Conservation (phyloP, 169 alveolate genomes). For the Eimeria acervulina region DNA sequence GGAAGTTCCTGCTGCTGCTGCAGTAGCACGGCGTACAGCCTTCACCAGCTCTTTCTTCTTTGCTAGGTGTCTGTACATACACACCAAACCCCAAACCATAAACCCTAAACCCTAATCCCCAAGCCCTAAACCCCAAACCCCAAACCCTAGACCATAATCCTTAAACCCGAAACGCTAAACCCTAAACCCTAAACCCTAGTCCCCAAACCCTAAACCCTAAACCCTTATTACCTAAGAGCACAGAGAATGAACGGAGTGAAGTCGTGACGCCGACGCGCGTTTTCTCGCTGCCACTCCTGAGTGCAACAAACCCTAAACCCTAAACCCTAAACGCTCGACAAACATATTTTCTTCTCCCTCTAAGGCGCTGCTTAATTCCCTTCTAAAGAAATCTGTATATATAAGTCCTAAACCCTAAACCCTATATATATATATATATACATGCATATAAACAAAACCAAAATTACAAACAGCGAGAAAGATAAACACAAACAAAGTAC, state of each 20-base stretch:
- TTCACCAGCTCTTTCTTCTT: conserved; percentile 36
- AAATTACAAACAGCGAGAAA: no score
- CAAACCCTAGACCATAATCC: no score
- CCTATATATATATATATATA: no score
- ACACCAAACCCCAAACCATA: neutral
- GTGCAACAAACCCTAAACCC: neutral
- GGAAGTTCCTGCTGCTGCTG: neutral
- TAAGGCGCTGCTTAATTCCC: no score
- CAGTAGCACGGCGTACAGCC: conserved; percentile 27
- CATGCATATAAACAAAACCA: no score
- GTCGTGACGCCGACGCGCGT: conserved; percentile 76
- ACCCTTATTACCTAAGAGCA: conserved; percentile 69
- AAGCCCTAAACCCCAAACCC: neutral
- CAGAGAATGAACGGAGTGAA: conserved; percentile 76
- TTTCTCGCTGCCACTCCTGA: conserved; percentile 71
- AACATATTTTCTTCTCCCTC: no score
- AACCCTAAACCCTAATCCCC: neutral
- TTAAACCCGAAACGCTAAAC: no score
- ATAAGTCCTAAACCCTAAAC: no score
- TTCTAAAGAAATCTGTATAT: no score
- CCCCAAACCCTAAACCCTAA: neutral
- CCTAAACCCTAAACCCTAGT: no score
- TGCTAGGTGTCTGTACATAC: conserved; percentile 44
- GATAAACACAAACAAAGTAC: no score
- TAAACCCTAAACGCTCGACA: neutral